These are phyloP conservation scores for Paragyromitra xinjiangensis DNA, from an alignment of 495 filamentous ascomycete species.

Conservation along the genomic window DNA sequence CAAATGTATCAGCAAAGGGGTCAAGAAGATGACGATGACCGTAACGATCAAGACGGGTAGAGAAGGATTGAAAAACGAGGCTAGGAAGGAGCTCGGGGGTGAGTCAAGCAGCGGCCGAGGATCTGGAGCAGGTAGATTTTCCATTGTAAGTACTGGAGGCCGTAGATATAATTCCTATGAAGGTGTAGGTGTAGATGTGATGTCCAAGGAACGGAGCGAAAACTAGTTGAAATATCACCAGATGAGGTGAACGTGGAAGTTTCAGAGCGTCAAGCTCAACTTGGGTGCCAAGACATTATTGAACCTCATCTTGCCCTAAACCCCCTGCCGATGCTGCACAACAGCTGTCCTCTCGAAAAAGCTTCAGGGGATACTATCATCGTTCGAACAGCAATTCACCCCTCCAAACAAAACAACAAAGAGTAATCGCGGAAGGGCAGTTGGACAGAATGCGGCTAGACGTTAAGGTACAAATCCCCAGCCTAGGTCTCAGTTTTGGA, in stretches of 20 bases:
- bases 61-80: conserved; percentile 62
- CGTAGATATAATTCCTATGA: neutral
- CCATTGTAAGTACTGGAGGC: conserved; percentile 5
- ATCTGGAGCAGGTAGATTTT: conserved; percentile 29
- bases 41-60: conserved; percentile 69
- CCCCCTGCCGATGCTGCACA: conserved; percentile 37
- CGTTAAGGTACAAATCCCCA: conserved; percentile 75
- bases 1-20: conserved; percentile 80
- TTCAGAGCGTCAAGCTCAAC: neutral
- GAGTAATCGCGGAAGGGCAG: conserved; percentile 39
- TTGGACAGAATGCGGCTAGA: conserved; percentile 80
- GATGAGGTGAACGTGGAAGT: conserved; percentile 45
- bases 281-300: conserved; percentile 32
- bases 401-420: conserved; percentile 27
- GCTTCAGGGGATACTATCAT: conserved; percentile 39
- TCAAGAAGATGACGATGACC: conserved; percentile 71
- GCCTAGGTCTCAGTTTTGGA: conserved; percentile 21
- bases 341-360: conserved; percentile 54
- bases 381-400: conserved; percentile 24
- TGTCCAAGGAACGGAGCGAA: conserved; percentile 7
- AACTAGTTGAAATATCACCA: neutral
- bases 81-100: conserved; percentile 23
- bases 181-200: neutral
- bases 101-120: conserved; percentile 7
- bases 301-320: conserved; percentile 37